Evolutionary conservation across 495 filamentous ascomycete genomes (phyloP).

Genomic region (Venustampulla echinocandica): DNA sequence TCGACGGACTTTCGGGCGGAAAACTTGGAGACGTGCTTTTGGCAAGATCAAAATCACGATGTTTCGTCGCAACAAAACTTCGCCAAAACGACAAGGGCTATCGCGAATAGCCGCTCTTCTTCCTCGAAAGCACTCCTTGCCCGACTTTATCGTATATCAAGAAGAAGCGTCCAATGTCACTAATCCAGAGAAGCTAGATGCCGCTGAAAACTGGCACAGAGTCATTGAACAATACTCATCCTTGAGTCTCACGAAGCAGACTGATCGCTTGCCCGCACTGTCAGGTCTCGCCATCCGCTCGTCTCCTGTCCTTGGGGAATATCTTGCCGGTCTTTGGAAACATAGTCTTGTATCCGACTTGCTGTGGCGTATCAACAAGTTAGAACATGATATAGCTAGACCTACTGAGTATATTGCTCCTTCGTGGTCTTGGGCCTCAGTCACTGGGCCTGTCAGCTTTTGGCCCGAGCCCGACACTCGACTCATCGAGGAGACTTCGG

Average conservation of each 20-base stretch:
- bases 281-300: background rate
- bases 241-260: background rate
- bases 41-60: too few relatives aligned
- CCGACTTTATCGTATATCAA: too few relatives aligned
- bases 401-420: conserved; percentile 10
- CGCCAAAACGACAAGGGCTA: too few relatives aligned
- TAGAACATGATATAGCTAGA: background rate
- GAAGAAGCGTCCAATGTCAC: too few relatives aligned
- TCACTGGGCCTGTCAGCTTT: too few relatives aligned
- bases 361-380: conserved; percentile 11
- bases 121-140: too few relatives aligned
- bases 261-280: background rate
- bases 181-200: background rate
- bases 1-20: too few relatives aligned
- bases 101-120: too few relatives aligned
- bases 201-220: background rate
- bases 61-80: too few relatives aligned
- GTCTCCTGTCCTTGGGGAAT: conserved; percentile 15
- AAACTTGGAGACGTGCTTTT: too few relatives aligned
- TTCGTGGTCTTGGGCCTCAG: conserved; percentile 23
- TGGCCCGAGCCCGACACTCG: too few relatives aligned
- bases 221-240: background rate
- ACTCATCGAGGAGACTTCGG: too few relatives aligned
- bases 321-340: conserved; percentile 23
- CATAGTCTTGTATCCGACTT: conserved; percentile 17